Percentiles rank a stretch among this genome's conserved stretches.
These are phyloP conservation scores for Primulina huaijiensis DNA, from an alignment of 257 asterid genomes.

Conservation along the genomic window DNA sequence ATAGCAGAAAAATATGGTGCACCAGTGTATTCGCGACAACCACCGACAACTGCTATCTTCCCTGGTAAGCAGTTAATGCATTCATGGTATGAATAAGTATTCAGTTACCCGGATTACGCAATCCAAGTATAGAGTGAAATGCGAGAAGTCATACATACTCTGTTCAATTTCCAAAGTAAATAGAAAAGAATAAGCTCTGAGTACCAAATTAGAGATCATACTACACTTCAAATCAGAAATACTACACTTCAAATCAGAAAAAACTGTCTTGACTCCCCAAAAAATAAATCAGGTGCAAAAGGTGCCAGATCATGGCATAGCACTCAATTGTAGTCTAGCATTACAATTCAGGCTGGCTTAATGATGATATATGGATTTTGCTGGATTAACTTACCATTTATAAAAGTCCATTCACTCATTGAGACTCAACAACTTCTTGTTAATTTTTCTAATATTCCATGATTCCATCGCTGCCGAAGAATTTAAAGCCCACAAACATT, in stretches of 20 bases:
- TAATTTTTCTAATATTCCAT: conserved; percentile 7
- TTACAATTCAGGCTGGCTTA: not conserved
- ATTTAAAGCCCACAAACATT: conserved; percentile 3
- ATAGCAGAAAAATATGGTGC: conserved; percentile 97
- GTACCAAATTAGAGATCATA: not conserved
- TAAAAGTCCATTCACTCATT: not conserved
- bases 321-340: not conserved
- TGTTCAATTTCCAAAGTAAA: not conserved
- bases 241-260: not conserved
- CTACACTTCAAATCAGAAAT: not conserved
- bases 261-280: not conserved
- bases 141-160: not conserved
- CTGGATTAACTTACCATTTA: not conserved
- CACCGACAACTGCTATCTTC: conserved; percentile 94
- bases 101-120: not conserved
- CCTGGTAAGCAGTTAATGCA: conserved; percentile 50
- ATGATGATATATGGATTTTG: not conserved
- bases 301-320: not conserved
- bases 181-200: not conserved
- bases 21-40: conserved; percentile 98
- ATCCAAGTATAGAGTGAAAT: conserved; percentile 2
- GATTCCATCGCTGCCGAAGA: conserved; percentile 4
- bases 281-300: not conserved
- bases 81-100: conserved; percentile 19
- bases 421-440: not conserved